Percentiles rank a stretch among this genome's conserved stretches.
Conservation (phyloP, 75 land plant species). For the Pinus albicaulis region DNA sequence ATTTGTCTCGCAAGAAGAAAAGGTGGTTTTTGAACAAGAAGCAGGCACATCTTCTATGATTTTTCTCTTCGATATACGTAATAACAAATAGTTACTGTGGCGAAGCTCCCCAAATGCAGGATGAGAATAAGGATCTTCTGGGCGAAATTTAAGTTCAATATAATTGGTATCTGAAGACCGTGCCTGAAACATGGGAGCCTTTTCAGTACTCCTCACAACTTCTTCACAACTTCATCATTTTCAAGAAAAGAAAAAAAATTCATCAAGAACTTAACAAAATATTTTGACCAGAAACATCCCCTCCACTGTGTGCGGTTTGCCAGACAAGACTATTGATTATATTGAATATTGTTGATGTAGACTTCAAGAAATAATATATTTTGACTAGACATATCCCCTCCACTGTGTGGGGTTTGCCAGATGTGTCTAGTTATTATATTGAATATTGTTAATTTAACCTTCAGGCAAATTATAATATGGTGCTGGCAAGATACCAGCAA, state of each 20-base stretch:
- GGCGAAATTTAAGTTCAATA: conserved; percentile 86
- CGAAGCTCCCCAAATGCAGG: conserved; percentile 83
- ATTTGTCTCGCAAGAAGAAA: neutral
- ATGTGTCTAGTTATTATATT: too few relatives aligned
- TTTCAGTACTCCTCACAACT: neutral
- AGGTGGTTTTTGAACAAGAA: neutral
- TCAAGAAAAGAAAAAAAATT: neutral
- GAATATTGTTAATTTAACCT: too few relatives aligned
- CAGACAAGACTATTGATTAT: too few relatives aligned
- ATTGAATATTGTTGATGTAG: too few relatives aligned
- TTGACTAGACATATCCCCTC: neutral
- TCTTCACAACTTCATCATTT: conserved; percentile 2
- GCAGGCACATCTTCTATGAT: conserved; percentile 3
- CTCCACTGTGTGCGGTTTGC: neutral
- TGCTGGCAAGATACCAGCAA: too few relatives aligned
- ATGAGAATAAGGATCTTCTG: conserved; percentile 91
- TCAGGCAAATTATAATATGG: too few relatives aligned
- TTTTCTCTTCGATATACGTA: conserved; percentile 50
- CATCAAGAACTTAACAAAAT: conserved; percentile 4
- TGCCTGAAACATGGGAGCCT: conserved; percentile 26
- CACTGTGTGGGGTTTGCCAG: neutral
- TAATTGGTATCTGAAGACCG: conserved; percentile 52
- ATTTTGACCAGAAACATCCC: neutral
- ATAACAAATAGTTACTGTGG: conserved; percentile 59
- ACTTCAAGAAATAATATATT: neutral